Evolutionary conservation across 2,329 filamentous ascomycete genomes (phyloP), one percentile per base, ranked within the genome.

Genomic region (Alternaria alternata): DNA sequence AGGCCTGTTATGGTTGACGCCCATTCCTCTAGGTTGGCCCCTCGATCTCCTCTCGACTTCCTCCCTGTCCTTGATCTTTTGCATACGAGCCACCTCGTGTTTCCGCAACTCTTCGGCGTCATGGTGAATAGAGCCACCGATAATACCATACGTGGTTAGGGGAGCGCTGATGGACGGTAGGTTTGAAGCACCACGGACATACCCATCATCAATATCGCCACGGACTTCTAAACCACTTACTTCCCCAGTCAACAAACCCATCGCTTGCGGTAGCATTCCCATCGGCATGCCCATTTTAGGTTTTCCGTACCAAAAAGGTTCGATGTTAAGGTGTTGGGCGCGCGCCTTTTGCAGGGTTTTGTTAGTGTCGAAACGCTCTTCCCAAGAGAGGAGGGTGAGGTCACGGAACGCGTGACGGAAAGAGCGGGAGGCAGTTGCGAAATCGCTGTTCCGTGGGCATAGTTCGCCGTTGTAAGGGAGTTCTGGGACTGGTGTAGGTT

Each of bases 381-480:
- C 75, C 81, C 81, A 84, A 3, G 73, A 51, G 1, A 80, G 66
- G 2, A 75, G 67, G 0, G 81, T 82, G 16, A 78, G 69, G 61
- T 77, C 74, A 51, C 71, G 67, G 74, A 83, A 83, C 7, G 71
- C 67, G 47, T 75, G 69, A 46, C 75, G 74, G 72, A 82, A 82
- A 46, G 67, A 56, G 26, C 65, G 66, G 57, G 75, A 76, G 9
- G 81, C 79, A 9, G 71, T 66, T 1, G 43, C 7, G 66, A 73
- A 81, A 59, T 65, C 57, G 54, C 73, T 70, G 58, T 71, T 69
- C 11, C 74, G 59, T 2, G 75, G 74, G 11, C 67, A 62, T 36
- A 81, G 66, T 54, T 78, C 60, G 32, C 56, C 22, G 22, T 57
- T 66, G 62, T 64, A 72, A 24, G 68, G 64, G 24, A 22, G 5